Evolutionary conservation across 306 rosid genomes (phyloP).

Genomic region (Inga laurina): DNA sequence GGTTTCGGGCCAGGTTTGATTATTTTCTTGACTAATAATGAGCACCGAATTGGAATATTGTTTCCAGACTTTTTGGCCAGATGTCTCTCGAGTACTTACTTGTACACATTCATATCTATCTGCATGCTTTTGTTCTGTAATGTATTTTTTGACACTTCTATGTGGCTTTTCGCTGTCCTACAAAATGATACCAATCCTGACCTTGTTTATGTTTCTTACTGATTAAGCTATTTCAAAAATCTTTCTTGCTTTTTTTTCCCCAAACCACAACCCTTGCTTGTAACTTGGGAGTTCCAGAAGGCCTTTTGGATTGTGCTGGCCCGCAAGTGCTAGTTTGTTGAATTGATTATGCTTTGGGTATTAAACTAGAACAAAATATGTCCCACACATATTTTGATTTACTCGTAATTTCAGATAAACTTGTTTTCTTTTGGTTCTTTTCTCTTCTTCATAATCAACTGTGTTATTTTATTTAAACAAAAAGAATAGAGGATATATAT

Average conservation of each 20-base stretch:
- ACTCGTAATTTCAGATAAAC: background rate
- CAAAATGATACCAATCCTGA: background rate
- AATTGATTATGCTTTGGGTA: background rate
- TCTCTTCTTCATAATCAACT: background rate
- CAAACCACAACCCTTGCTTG: background rate
- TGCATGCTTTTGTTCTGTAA: background rate
- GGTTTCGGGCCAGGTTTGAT: background rate
- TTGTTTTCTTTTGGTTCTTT: background rate
- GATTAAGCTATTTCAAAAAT: background rate
- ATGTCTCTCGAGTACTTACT: background rate
- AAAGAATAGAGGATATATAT: background rate
- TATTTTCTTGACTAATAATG: background rate
- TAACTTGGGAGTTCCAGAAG: background rate
- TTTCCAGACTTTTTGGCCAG: background rate
- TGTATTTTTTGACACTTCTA: background rate
- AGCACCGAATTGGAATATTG: background rate
- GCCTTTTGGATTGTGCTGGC: background rate
- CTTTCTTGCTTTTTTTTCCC: background rate
- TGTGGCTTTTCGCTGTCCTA: background rate
- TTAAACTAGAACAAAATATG: background rate
- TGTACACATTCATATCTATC: background rate
- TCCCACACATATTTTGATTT: background rate
- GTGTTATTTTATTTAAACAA: background rate
- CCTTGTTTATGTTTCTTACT: background rate
- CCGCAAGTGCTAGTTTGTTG: background rate